Evolutionary conservation across 257 asterid genomes (phyloP), one percentile per base, ranked within the genome.

Genomic region (Rhazya stricta): DNA sequence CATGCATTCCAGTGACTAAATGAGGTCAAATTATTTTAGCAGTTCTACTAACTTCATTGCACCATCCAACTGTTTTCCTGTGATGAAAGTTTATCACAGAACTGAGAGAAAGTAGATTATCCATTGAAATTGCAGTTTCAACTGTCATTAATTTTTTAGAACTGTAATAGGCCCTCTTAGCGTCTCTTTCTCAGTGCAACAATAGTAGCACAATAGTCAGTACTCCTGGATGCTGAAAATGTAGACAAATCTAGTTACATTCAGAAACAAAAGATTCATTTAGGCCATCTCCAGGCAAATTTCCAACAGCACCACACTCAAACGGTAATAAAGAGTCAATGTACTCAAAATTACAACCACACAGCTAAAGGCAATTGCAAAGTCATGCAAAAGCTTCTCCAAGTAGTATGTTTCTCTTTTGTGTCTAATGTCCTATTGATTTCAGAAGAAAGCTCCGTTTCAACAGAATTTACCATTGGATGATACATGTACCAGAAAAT

Each of bases 381-480:
- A 36, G 25, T 37, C 73, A 69, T 25, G 58, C 57, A 69, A 69
- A 69, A 29, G 73, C 42, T n/a, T 69, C 58, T 43, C n/a, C 5
- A 45, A 25, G n/a, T 29, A 15, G 12, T 43, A 45, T 69, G 16
- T 30, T 69, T 69, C 51, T 45, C 8, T 21, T 32, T 34, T 68
- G 10, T 27, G 11, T 15, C 41, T 18, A 18, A 27, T 13, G 6
- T 13, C 21, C 21, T 11, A 29, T 29, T 60, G 39, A 60, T 29
- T 18, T 29, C 67, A 60, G 13, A 45, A 69, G 41, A 9, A 45
- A 42, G 42, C 21, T 41, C 53, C 27, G 19, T 18, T 32, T 36
- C 0, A 19, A 19, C 8, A 8, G n/a, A 27, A 25, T 23, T 43
- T 30, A 68, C 57, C n/a, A 27, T 19, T 68, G 34, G 23, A 8